Conservation (phyloP, 306 rosid genomes). For the Crotalaria pallida region DNA sequence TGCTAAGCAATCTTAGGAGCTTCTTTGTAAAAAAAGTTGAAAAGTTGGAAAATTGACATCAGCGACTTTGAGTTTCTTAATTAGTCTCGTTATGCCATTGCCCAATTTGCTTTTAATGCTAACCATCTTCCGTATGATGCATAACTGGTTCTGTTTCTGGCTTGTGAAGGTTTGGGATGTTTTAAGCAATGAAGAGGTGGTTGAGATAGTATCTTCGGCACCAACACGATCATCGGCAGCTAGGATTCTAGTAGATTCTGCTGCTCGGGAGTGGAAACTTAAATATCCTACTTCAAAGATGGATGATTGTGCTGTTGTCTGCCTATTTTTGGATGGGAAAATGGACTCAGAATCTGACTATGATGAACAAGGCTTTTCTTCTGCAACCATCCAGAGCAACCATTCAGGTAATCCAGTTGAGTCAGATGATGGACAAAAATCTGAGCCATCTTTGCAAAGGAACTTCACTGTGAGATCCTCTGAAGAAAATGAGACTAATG, state of each 20-base stretch:
- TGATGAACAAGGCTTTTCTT: conserved; percentile 80
- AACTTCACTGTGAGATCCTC: conserved; percentile 79
- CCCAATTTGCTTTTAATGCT: not conserved
- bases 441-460: conserved; percentile 78
- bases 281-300: conserved; percentile 95
- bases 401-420: conserved; percentile 78
- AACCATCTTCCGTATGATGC: not conserved
- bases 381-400: conserved; percentile 85
- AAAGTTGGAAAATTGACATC: not conserved
- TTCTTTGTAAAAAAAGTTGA: not conserved
- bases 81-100: not conserved
- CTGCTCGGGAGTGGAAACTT: conserved; percentile 94
- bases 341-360: conserved; percentile 94
- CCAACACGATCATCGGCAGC: conserved; percentile 78
- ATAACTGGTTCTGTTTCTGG: not conserved
- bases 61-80: not conserved
- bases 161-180: conserved; percentile 91
- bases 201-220: conserved; percentile 80
- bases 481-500: conserved; percentile 57
- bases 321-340: conserved; percentile 86
- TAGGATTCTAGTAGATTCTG: conserved; percentile 78
- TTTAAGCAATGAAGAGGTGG: conserved; percentile 94
- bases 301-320: conserved; percentile 98
- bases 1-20: not conserved
- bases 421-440: conserved; percentile 78